Percentiles rank a stretch among this genome's conserved stretches.
Evolutionary conservation across 2,329 filamentous ascomycete genomes (phyloP).

Genomic region (Trichoderma sp.): DNA sequence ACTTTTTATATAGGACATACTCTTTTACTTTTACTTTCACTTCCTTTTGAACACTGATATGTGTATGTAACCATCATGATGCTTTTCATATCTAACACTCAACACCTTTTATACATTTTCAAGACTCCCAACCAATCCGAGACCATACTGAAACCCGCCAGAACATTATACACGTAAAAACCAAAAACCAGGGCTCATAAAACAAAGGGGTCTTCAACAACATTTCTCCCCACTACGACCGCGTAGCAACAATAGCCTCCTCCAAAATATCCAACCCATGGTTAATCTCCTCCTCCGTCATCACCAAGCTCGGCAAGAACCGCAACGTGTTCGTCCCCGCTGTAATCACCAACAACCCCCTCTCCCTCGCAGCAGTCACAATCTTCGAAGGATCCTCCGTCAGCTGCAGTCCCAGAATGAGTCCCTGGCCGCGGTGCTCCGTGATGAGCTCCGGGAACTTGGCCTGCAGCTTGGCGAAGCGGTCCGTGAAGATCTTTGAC

Average conservation of each 20-base stretch:
- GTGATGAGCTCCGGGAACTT: slow-evolving; percentile 66
- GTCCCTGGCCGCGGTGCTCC: slow-evolving; percentile 77
- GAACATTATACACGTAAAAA: not conserved
- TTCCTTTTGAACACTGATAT: too few species aligned
- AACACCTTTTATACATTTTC: slow-evolving; percentile 6
- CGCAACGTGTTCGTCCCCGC: slow-evolving; percentile 88
- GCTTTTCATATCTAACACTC: not conserved
- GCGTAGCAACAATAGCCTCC: slow-evolving; percentile 55
- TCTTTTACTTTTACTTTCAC: too few species aligned
- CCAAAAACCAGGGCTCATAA: not conserved
- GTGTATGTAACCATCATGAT: not conserved
- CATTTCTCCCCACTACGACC: slow-evolving; percentile 23
- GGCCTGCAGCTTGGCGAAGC: slow-evolving; percentile 47
- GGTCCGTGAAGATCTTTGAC: slow-evolving; percentile 47
- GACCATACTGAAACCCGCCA: not conserved
- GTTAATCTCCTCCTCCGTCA: slow-evolving; percentile 77
- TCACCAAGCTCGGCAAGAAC: slow-evolving; percentile 84
- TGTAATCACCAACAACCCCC: slow-evolving; percentile 86
- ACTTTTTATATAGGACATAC: not conserved
- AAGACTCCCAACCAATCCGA: not conserved
- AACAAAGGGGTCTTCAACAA: not conserved
- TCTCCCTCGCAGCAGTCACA: slow-evolving; percentile 80
- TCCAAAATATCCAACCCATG: slow-evolving; percentile 74
- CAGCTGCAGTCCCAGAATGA: slow-evolving; percentile 86
- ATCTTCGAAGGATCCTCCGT: slow-evolving; percentile 69